Evolutionary conservation across 2,329 filamentous ascomycete species (phyloP).

Genomic region (Fusarium sp.): DNA sequence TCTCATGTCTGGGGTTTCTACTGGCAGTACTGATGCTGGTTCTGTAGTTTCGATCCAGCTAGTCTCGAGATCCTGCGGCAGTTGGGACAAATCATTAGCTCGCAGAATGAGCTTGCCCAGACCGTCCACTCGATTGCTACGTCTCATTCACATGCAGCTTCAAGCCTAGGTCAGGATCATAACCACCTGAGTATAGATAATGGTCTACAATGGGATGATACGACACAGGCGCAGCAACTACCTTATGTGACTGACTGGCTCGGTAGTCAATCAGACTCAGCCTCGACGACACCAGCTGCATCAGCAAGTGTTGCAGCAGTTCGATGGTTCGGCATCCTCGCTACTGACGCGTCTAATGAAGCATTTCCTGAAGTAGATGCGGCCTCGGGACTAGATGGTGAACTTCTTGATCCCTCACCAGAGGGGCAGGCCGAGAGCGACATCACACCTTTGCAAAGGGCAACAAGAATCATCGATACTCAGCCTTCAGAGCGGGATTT

Average conservation of each 20-base stretch:
- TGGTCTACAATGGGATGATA: conserved; percentile 2
- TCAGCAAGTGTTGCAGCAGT: conserved; percentile 43
- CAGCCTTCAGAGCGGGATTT: conserved; percentile 4
- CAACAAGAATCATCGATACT: conserved; percentile 39
- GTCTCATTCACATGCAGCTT: not conserved
- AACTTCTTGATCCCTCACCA: conserved; percentile 16
- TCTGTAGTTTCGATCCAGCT: conserved; percentile 52
- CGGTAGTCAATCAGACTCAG: conserved; percentile 29
- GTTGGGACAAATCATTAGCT: conserved; percentile 37
- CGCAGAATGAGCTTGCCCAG: conserved; percentile 39
- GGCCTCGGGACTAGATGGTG: not conserved
- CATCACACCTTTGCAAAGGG: conserved; percentile 29
- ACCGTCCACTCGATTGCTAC: conserved; percentile 30
- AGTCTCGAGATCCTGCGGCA: conserved; percentile 52
- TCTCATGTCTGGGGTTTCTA: not conserved
- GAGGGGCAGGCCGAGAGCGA: conserved; percentile 17
- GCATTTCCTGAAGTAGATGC: not conserved
- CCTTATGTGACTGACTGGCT: conserved; percentile 14
- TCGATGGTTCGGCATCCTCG: conserved; percentile 45
- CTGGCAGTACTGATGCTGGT: not conserved
- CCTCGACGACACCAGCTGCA: conserved; percentile 41
- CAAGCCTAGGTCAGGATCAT: not conserved
- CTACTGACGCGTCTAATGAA: conserved; percentile 33
- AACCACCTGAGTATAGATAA: not conserved
- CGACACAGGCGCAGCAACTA: conserved; percentile 4